Evolutionary conservation across 352 stramenopile genomes (phyloP).

Genomic region (Pythium grandisporangium): DNA sequence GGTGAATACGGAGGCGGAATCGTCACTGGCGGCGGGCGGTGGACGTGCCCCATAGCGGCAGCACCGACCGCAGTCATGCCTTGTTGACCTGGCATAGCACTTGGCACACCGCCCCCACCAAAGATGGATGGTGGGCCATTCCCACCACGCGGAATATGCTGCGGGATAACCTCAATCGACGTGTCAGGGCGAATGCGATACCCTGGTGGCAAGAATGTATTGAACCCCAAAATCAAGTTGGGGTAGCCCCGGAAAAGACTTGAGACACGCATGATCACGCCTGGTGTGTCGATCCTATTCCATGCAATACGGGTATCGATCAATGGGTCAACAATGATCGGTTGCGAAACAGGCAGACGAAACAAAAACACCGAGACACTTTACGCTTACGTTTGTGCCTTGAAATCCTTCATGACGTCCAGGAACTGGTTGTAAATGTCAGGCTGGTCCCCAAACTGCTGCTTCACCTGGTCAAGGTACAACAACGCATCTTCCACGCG

Average conservation of each 20-base stretch:
- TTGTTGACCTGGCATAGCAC: conserved; percentile 7
- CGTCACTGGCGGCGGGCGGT: conserved; percentile 56
- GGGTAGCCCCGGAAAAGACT: conserved; percentile 98
- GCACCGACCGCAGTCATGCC: conserved; percentile 14
- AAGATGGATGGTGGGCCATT: conserved; percentile 21
- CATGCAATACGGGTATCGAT: background rate
- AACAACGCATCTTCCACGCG: conserved; percentile 98
- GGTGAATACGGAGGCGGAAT: conserved; percentile 62
- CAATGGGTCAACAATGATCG: background rate
- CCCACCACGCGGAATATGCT: conserved; percentile 41
- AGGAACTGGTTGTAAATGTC: conserved; percentile 99
- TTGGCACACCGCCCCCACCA: too few species aligned
- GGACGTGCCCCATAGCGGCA: conserved; percentile 24
- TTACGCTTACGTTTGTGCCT: conserved; percentile 90
- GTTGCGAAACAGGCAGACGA: background rate
- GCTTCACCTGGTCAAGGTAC: conserved; percentile 99
- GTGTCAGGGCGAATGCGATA: conserved; percentile 84
- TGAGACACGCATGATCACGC: conserved; percentile 97
- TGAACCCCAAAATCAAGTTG: conserved; percentile 98
- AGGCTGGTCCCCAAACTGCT: conserved; percentile 98
- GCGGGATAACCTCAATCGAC: conserved; percentile 71
- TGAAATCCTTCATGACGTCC: conserved; percentile 99
- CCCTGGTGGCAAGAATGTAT: conserved; percentile 97
- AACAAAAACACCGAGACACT: background rate
- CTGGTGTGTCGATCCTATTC: conserved; percentile 94